A percentile compares a stretch with the other conserved stretches of the same genome.
phyloP scores from a whole-genome alignment of 345 rosid genomes.

The Excoecaria cochinchinensis region DNA sequence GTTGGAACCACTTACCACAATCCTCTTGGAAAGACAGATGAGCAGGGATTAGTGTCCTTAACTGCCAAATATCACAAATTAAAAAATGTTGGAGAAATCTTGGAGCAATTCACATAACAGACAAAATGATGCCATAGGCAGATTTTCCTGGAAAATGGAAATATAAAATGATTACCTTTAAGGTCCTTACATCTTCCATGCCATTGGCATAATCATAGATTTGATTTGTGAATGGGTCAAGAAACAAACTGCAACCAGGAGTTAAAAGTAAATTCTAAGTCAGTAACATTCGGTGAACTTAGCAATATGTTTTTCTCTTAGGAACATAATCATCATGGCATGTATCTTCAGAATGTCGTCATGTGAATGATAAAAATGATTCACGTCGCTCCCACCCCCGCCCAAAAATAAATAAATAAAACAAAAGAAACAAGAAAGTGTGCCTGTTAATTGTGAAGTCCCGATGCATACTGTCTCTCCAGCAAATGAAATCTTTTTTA shows the following conservation, averaged over 20 bases:
- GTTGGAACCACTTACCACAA: slow-evolving; percentile 56
- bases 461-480: slow-evolving; percentile 77
- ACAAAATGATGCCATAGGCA: slow-evolving; percentile 1
- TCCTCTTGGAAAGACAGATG: slow-evolving; percentile 77
- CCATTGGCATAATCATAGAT: slow-evolving; percentile 78
- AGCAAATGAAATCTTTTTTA: slow-evolving; percentile 53
- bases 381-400: no score
- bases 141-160: slow-evolving; percentile 10
- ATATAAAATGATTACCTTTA: slow-evolving; percentile 49
- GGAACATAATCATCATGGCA: background rate
- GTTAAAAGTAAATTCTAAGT: slow-evolving; percentile 16
- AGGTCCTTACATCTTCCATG: slow-evolving; percentile 63
- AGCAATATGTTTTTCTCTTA: background rate
- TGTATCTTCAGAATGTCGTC: background rate
- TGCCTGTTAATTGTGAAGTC: slow-evolving; percentile 97
- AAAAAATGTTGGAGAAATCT: slow-evolving; percentile 13
- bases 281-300: slow-evolving; percentile 9
- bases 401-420: background rate
- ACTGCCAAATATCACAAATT: slow-evolving; percentile 43
- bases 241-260: slow-evolving; percentile 54
- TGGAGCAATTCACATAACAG: slow-evolving; percentile 13
- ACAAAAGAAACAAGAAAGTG: slow-evolving; percentile 17
- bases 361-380: background rate
- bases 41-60: slow-evolving; percentile 76
- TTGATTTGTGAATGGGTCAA: slow-evolving; percentile 57